Evolutionary conservation across 2,329 filamentous ascomycete species (phyloP), one percentile per base, ranked within the genome.

Genomic region (Akanthomyces muscarius): DNA sequence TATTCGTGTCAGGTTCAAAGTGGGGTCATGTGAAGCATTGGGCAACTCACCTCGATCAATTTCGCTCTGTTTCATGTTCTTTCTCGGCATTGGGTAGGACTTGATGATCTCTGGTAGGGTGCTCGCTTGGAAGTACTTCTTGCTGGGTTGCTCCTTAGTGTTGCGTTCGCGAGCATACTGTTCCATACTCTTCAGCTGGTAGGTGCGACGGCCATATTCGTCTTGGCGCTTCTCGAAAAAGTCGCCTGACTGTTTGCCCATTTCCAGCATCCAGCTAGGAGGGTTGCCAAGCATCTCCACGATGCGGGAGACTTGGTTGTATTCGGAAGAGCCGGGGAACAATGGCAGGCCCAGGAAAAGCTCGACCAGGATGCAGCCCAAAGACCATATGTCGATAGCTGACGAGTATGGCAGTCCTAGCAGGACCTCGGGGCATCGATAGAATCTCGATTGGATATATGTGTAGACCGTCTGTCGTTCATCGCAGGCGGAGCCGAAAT

Each of bases 361-460:
- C 76, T 99, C 95, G 28, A 99, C 95, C 18, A 99, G 94, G 68
- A 99, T 99, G 76, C 95, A 99, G 61, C 95, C 95, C 51, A 99
- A 81, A 5, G 95, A 99, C 95, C 95, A 99, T 94, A 99, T 99
- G 73, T 99, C 95, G 71, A 99, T 99, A 50, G 95, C 95, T 5
- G 95, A 97, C 16, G 95, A 98, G 75, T 99, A 99, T 65, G 95
- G 95, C 54, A 99, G 80, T 4, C 95, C 95, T n/a, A 99, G 81
- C 44, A 99, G 78, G 14, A 99, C 95, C 75, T 99, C 95, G 1
- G 95, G 95, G 0, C 95, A 99, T 67, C 95, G 88, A 77, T 99
- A 99, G 77, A 99, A 99, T 69, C 95, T 86, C 11, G 95, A 99
- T 75, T 99, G 95, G 65, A 99, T 99, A 75, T 99, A 99, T 6